Conservation (phyloP, 164 flowering plant genomes). For the Litsea cubeba region DNA sequence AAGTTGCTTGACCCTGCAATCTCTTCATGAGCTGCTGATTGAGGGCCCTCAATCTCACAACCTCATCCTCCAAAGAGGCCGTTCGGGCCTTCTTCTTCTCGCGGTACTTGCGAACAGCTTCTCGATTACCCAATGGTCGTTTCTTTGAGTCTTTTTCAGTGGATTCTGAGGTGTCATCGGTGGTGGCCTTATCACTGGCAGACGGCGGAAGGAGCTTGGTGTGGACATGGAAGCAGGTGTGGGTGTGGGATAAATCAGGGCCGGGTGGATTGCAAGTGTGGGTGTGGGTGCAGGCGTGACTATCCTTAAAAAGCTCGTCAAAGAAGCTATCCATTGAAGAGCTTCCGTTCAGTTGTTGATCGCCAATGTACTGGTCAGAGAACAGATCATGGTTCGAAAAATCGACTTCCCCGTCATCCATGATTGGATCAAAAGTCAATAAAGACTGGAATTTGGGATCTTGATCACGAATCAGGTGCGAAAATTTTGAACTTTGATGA, state of each 20-base stretch:
- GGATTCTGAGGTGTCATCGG: constrained; percentile 85
- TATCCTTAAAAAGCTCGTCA: constrained; percentile 63
- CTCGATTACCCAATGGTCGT: constrained; percentile 74
- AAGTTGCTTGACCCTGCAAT: constrained; percentile 76
- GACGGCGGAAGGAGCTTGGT: constrained; percentile 58
- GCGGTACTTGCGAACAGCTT: constrained; percentile 97
- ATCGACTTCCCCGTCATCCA: constrained; percentile 90
- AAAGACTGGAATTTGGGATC: neutral
- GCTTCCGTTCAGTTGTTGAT: constrained; percentile 36
- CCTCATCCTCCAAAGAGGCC: constrained; percentile 91
- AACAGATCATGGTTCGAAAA: constrained; percentile 63
- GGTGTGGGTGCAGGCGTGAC: constrained; percentile 88
- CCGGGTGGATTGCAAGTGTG: constrained; percentile 97
- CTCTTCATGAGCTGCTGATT: constrained; percentile 83
- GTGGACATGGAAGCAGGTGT: constrained; percentile 93
- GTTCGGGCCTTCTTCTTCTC: constrained; percentile 92
- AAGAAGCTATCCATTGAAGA: constrained; percentile 69
- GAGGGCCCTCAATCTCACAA: constrained; percentile 49
- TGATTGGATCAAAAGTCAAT: constrained; percentile 12
- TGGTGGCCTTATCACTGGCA: constrained; percentile 34
- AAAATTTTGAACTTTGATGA: no score
- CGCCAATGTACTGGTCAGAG: constrained; percentile 33
- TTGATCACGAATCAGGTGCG: neutral
- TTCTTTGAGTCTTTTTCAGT: constrained; percentile 57
- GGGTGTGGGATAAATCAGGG: constrained; percentile 85